Base-by-base conservation (phyloP, 2,329 filamentous ascomycete genomes). In the Fusarium gaditjirri region DNA sequence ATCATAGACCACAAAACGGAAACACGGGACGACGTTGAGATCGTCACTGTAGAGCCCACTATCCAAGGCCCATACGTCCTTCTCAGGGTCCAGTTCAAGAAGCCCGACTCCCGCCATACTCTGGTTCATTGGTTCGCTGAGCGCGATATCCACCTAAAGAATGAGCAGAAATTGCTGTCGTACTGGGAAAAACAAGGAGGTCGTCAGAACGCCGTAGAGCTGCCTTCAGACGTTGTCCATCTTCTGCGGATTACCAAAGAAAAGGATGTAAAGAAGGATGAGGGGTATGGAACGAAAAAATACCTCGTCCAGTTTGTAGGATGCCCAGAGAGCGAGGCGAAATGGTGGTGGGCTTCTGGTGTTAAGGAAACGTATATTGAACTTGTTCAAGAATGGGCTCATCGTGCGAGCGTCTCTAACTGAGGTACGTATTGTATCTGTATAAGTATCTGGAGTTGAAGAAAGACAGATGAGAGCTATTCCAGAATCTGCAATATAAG, bases 241-340 rank as follows among this genome's bases (percentile, higher is more conserved):
- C 19, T 29, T 16, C 44, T 47, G 2, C 19, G 9, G 3, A 47
- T 29, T n/a, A n/a, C 1, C 3, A 6, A 3, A 16, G 44, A 29
- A 8, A 47, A 6, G 44, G 9, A n/a, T 29, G 0, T 17, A 0
- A n/a, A 29, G 44, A 47, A 6, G 27, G 19, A 29, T n/a, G 1
- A 29, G 14, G 27, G 19, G 4, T 47, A 47, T n/a, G 27, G 19
- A 16, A 29, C 6, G 4, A 47, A 47, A 0, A 16, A 47, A 29
- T 46, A 8, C 3, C 19, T 47, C 2, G 0, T 47, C 0, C 44
- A 29, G 13, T 29, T 47, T 47, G 44, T 29, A 2, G 25, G 44
- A 16, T 29, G 25, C 19, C 13, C 44, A 0, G 4, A 0, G 27
- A 47, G 44, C 21, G 0, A 29, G 25, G 2, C 43, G 4, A 0